A percentile compares a stretch with the other conserved stretches of the same genome.
Evolutionary conservation across 2,329 filamentous ascomycete species (phyloP).

Genomic region (Phialemonium atrogriseum): DNA sequence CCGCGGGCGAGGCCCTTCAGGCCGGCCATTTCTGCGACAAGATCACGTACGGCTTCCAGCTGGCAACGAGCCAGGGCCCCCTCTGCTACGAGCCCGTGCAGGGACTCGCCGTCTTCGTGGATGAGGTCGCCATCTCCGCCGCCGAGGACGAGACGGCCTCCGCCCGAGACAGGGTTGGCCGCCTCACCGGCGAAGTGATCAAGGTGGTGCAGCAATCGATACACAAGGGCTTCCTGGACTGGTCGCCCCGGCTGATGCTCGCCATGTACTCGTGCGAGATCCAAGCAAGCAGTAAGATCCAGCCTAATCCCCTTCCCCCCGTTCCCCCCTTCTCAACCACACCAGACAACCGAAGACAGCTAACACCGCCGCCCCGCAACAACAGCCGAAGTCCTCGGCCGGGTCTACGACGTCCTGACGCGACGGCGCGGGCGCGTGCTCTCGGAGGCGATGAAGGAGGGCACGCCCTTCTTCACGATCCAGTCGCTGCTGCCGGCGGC

Average conservation of each 20-base stretch:
- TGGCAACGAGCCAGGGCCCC: constrained; percentile 80
- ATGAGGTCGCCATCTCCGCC: constrained; percentile 60
- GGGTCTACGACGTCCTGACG: constrained; percentile 96
- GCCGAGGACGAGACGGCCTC: constrained; percentile 43
- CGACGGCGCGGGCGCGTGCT: constrained; percentile 83
- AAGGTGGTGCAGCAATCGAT: constrained; percentile 81
- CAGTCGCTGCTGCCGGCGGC: constrained; percentile 80
- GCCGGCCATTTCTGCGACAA: constrained; percentile 77
- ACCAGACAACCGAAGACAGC: constrained; percentile 9
- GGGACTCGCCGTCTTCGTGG: constrained; percentile 83
- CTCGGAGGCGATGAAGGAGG: constrained; percentile 86
- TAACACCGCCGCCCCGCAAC: constrained; percentile 12
- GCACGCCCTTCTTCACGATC: constrained; percentile 94
- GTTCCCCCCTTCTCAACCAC: neutral
- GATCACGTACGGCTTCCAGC: constrained; percentile 87
- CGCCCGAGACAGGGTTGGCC: constrained; percentile 59
- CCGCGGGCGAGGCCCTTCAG: constrained; percentile 41
- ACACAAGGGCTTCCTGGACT: constrained; percentile 80
- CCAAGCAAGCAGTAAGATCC: constrained; percentile 80
- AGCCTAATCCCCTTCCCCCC: constrained; percentile 11
- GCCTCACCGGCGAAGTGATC: constrained; percentile 88
- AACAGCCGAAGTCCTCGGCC: constrained; percentile 79
- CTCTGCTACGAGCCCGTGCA: constrained; percentile 90
- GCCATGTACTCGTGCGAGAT: constrained; percentile 99
- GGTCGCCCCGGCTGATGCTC: constrained; percentile 88